Conservation (phyloP, 2,329 filamentous ascomycete species). For the Coniosporium tulheliwenetii region DNA sequence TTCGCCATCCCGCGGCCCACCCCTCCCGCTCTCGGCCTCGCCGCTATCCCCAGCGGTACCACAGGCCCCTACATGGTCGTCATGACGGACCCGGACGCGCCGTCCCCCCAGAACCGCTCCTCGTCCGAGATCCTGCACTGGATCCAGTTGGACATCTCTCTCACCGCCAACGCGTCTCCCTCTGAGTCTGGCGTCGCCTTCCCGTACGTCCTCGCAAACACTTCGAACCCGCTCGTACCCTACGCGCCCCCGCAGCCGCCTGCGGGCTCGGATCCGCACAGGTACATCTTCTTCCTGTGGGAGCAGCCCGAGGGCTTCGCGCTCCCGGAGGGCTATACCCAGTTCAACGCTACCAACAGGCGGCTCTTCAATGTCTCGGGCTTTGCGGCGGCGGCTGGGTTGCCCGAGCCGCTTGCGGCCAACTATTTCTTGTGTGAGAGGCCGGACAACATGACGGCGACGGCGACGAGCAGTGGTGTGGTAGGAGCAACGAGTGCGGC, state of each 20-base stretch:
- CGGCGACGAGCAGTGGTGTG: not conserved
- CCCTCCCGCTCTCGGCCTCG: no score
- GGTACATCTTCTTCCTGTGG: slow-evolving; percentile 4
- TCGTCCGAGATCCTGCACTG: slow-evolving; percentile 3
- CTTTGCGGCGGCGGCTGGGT: slow-evolving; percentile 1
- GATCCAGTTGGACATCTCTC: slow-evolving; percentile 1
- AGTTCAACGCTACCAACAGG: not conserved
- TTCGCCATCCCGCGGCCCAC: no score
- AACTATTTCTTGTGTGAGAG: slow-evolving; percentile 2
- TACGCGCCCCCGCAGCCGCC: slow-evolving; percentile 2
- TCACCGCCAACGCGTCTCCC: not conserved
- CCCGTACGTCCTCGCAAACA: slow-evolving; percentile 1
- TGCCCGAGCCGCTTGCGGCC: slow-evolving; percentile 1
- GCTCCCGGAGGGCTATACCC: not conserved
- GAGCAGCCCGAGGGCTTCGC: slow-evolving; percentile 1
- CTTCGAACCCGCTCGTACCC: not conserved
- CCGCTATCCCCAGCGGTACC: no score
- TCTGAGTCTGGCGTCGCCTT: not conserved
- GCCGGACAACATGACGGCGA: not conserved
- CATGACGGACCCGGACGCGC: slow-evolving; percentile 5
- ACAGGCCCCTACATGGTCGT: slow-evolving; percentile 2
- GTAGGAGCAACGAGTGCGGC: not conserved
- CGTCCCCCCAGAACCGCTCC: slow-evolving; percentile 2
- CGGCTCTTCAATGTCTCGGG: not conserved
- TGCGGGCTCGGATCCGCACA: slow-evolving; percentile 2